Evolutionary conservation across 1,284 basidiomycete genomes (phyloP).

Genomic region (Schizophyllum commune): DNA sequence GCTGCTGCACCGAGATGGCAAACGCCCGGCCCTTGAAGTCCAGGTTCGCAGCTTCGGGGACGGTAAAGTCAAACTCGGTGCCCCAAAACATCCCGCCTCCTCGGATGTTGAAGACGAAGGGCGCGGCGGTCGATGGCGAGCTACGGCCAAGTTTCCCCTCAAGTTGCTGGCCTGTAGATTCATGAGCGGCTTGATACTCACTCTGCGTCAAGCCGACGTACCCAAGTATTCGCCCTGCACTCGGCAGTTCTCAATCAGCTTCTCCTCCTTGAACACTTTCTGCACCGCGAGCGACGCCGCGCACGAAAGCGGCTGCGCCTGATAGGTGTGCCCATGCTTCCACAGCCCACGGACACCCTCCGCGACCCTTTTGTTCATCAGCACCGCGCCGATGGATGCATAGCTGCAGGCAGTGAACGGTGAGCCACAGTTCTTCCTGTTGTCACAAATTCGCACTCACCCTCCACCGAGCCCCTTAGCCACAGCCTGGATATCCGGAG

Average conservation of each 20-base stretch:
- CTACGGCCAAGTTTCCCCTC: constrained; percentile 38
- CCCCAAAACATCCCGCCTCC: constrained; percentile 53
- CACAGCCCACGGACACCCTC: constrained; percentile 65
- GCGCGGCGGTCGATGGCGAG: constrained; percentile 48
- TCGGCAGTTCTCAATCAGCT: constrained; percentile 61
- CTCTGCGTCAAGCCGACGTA: constrained; percentile 7
- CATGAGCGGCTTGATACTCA: neutral
- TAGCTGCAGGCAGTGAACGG: constrained; percentile 27
- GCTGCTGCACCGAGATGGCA: constrained; percentile 57
- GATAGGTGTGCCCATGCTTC: constrained; percentile 86
- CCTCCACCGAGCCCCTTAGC: constrained; percentile 86
- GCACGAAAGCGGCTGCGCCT: constrained; percentile 51
- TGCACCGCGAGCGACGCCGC: constrained; percentile 78
- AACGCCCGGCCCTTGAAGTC: constrained; percentile 48
- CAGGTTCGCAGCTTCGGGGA: constrained; percentile 29
- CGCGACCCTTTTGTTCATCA: constrained; percentile 67
- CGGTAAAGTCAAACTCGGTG: constrained; percentile 69
- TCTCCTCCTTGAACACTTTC: constrained; percentile 57
- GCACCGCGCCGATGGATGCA: constrained; percentile 73
- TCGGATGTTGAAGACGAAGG: constrained; percentile 67
- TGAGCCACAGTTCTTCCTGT: neutral
- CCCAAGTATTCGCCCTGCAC: constrained; percentile 56
- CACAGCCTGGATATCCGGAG: constrained; percentile 77
- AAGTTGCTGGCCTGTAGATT: constrained; percentile 31
- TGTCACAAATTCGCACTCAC: neutral